Evolutionary conservation across 2,329 filamentous ascomycete species (phyloP).

Genomic region (Hymenoscyphus occultus): DNA sequence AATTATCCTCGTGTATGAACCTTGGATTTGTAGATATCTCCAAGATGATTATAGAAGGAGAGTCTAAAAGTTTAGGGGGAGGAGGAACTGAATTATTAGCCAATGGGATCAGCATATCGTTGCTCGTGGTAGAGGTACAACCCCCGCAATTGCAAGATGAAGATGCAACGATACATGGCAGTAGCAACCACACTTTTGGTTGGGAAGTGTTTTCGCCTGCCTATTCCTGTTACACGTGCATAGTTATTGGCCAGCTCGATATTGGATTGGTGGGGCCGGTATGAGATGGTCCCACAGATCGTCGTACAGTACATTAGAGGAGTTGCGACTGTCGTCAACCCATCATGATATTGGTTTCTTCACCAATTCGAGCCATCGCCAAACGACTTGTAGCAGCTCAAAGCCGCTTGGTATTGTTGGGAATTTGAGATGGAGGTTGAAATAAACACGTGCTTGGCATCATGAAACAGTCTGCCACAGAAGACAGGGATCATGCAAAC

Average conservation of each 20-base stretch:
- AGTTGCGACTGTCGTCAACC: no score
- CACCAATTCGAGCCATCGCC: no score
- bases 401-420: no score
- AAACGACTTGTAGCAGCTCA: no score
- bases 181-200: background rate
- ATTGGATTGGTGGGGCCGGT: background rate
- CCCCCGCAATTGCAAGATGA: background rate
- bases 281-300: no score
- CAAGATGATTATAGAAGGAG: no score
- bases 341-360: no score
- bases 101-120: background rate
- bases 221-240: background rate
- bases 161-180: background rate
- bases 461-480: background rate
- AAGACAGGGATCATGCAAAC: constrained; percentile 2
- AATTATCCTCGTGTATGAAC: no score
- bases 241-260: background rate
- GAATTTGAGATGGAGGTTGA: background rate
- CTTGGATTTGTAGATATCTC: no score
- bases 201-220: background rate
- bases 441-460: background rate
- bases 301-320: no score
- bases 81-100: background rate
- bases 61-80: no score
- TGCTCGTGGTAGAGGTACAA: background rate